Evolutionary conservation across 2,329 filamentous ascomycete species (phyloP).

Genomic region (Exserohilum turcica): DNA sequence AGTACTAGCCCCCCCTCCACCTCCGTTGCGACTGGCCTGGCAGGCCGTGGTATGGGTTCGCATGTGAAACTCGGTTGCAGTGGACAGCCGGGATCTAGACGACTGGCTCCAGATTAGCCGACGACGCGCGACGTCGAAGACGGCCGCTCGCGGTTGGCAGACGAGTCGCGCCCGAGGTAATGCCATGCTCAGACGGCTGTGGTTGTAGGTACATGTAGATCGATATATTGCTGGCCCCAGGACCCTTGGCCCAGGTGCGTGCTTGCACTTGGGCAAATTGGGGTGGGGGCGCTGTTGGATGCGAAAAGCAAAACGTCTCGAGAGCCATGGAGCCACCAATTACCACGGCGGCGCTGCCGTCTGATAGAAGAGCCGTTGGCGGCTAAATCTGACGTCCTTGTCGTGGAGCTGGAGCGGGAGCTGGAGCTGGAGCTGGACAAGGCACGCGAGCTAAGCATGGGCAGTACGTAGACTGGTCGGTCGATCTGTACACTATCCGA

Average conservation of each 20-base stretch:
- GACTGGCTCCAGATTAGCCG: constrained; percentile 19
- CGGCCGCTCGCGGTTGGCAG: constrained; percentile 7
- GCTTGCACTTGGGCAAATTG: background rate
- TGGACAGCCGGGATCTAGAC: constrained; percentile 19
- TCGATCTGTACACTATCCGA: constrained; percentile 1
- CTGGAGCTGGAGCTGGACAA: too few relatives aligned
- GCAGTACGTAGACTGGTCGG: background rate
- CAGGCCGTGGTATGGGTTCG: background rate
- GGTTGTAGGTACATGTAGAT: too few relatives aligned
- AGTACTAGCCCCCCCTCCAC: too few relatives aligned
- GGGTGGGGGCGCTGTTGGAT: constrained; percentile 5
- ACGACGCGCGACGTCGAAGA: constrained; percentile 20
- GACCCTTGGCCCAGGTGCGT: too few relatives aligned
- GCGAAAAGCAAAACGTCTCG: constrained; percentile 7
- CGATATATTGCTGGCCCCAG: constrained; percentile 8
- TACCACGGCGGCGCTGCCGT: background rate
- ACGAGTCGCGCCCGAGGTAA: constrained; percentile 19
- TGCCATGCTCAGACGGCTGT: constrained; percentile 8
- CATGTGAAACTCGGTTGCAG: constrained; percentile 21
- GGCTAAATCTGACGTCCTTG: constrained; percentile 6
- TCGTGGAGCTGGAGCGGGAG: too few relatives aligned
- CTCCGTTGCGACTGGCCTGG: background rate
- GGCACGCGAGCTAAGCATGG: constrained; percentile 1
- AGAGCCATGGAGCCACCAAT: constrained; percentile 8
- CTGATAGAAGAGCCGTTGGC: constrained; percentile 1